Base-by-base conservation (phyloP, 495 filamentous ascomycete genomes). In the Hapsidospora chrysogenum region DNA sequence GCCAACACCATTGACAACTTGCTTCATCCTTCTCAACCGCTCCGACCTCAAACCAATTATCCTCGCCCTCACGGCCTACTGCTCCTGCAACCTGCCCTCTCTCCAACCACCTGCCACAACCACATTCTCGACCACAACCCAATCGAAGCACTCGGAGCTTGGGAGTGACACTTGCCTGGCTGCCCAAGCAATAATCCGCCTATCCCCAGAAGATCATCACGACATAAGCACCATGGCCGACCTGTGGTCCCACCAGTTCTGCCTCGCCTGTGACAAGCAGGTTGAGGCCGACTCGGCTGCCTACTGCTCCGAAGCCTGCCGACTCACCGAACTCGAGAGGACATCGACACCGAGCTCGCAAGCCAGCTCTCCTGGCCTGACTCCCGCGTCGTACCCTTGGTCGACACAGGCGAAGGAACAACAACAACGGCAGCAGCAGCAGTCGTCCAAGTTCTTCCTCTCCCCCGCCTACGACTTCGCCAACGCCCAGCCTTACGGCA, bases 261-360 rank as follows among this genome's bases (percentile, higher is more conserved):
- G 87, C 63, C 75, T 96, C 40, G 76, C 77, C 64, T 96, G 87
- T 66, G 87, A 95, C 57, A 74, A 75, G 54, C 82, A 92, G 57
- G 92, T 78, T 38, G 68, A 71, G 31, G 89, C 78, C 37, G 68
- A 71, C 33, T 79, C 78, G 41, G 69, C 69, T 41, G 73, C 70
- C 46, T 96, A 94, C 60, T 96, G 87, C 72, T 92, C 85, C 17
- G 85, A 96, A 61, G 72, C 79, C 17, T 96, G 87, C 64, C 72
- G 84, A 28, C 64, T 95, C 29, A 79, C 82, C 35, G 89, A 95
- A 52, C 69, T 86, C 42, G 84, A 93, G 54, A 72, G 72, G 52
- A 70, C 72, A 25, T 61, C 61, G 31, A 54, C 61, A 13, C 44
- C 60, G n/a, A 63, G 64, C 54, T 76, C 70, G n/a, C 53, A 60